phyloP scores from a whole-genome alignment of 1,284 basidiomycete genomes.

The Coniferiporia sulphurascens region DNA sequence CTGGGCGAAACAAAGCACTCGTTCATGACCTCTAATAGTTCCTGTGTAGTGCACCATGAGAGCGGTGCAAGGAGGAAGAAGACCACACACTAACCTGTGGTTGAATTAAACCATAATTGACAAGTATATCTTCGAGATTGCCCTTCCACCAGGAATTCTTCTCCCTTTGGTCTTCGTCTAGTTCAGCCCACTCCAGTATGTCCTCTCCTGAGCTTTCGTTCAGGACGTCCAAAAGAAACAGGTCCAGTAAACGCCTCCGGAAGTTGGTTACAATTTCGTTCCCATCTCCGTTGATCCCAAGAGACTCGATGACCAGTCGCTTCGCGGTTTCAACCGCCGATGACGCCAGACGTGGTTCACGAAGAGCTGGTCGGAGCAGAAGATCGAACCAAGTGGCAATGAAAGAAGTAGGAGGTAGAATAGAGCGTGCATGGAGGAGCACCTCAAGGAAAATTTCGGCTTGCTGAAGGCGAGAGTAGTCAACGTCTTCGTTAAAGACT shows the following conservation, averaged over 20 bases:
- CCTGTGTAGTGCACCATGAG: slow-evolving; percentile 16
- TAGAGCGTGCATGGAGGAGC: slow-evolving; percentile 53
- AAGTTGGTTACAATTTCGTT: slow-evolving; percentile 56
- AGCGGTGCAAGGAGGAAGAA: slow-evolving; percentile 8
- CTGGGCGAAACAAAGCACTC: slow-evolving; percentile 52
- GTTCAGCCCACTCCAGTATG: slow-evolving; percentile 63
- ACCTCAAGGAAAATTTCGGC: slow-evolving; percentile 61
- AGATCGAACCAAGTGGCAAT: slow-evolving; percentile 77
- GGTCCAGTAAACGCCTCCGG: slow-evolving; percentile 59
- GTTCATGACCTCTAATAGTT: slow-evolving; percentile 54
- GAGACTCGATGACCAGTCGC: slow-evolving; percentile 59
- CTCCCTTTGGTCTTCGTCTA: slow-evolving; percentile 56
- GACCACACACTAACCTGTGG: slow-evolving; percentile 49
- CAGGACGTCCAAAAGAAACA: slow-evolving; percentile 69
- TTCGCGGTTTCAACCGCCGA: slow-evolving; percentile 60
- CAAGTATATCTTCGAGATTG: slow-evolving; percentile 69
- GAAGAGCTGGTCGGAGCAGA: slow-evolving; percentile 66
- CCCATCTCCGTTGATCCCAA: slow-evolving; percentile 46
- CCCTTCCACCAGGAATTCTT: slow-evolving; percentile 62
- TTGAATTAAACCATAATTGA: slow-evolving; percentile 54
- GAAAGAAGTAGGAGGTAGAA: slow-evolving; percentile 58
- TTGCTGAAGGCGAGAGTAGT: slow-evolving; percentile 56
- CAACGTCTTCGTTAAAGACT: slow-evolving; percentile 56
- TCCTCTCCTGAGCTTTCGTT: slow-evolving; percentile 70
- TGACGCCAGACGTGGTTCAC: slow-evolving; percentile 61